Evolutionary conservation across 2,329 filamentous ascomycete species (phyloP).

Genomic region (Ampelomyces quisqualis): DNA sequence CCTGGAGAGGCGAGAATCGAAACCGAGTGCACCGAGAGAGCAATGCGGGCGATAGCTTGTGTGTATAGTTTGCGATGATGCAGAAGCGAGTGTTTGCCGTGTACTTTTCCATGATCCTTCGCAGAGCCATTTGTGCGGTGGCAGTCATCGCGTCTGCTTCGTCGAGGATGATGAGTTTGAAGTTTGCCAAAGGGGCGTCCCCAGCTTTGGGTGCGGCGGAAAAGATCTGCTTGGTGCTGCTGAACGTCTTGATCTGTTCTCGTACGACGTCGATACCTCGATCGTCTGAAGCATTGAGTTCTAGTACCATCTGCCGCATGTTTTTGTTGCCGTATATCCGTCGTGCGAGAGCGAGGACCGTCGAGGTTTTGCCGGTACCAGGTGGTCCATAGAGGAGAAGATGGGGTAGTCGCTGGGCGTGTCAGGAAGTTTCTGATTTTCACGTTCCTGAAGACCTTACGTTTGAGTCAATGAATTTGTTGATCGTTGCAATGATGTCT

Average conservation of each 20-base stretch:
- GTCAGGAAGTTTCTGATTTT: background rate
- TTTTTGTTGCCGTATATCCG: constrained; percentile 90
- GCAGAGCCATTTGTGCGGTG: constrained; percentile 94
- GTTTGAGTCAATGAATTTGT: constrained; percentile 95
- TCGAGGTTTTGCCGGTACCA: constrained; percentile 96
- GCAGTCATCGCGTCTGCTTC: constrained; percentile 99
- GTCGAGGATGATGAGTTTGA: constrained; percentile 95
- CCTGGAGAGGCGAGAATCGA: constrained; percentile 89
- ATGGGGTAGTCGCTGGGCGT: constrained; percentile 73
- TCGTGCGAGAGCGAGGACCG: constrained; percentile 86
- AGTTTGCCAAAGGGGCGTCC: constrained; percentile 64
- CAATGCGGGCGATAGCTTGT: constrained; percentile 91
- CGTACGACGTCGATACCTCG: constrained; percentile 92
- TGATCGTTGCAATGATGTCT: constrained; percentile 95
- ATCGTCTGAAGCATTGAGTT: constrained; percentile 96
- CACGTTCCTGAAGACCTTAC: constrained; percentile 42
- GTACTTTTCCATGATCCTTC: constrained; percentile 99
- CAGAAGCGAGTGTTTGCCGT: constrained; percentile 97
- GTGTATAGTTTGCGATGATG: constrained; percentile 98
- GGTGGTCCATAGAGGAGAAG: constrained; percentile 95
- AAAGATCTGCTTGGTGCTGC: constrained; percentile 97
- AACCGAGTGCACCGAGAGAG: constrained; percentile 93
- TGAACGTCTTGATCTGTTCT: constrained; percentile 99
- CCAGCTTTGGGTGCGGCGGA: constrained; percentile 56
- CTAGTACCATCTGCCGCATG: constrained; percentile 97